Evolutionary conservation across 2,329 filamentous ascomycete species (phyloP), one percentile per base, ranked within the genome.

Genomic region (Fusarium sp.): DNA sequence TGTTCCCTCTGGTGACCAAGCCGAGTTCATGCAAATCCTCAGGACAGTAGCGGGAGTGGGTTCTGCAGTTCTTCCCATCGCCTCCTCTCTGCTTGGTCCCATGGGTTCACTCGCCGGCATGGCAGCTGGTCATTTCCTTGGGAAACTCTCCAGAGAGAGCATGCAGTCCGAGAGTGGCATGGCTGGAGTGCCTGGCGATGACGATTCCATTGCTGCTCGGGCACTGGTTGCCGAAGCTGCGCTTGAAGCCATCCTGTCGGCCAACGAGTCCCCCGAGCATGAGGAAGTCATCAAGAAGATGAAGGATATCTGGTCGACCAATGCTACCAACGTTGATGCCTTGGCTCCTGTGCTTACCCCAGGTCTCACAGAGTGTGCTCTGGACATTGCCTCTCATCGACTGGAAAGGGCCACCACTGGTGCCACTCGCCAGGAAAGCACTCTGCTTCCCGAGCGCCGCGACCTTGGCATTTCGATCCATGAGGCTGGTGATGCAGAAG

Each of bases 191-290:
- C 54, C 54, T 27, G 27, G 18, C 18, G 20, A 57, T 57, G 29
- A 22, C 5, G 54, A 37, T 27, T 68, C 68, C 13, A 48, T 67
- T 27, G 64, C 73, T 2, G 68, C 77, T 63, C 76, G 76, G 10
- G 76, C 77, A 1, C 33, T 79, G 1, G 68, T 78, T 20, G 70
- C 77, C 29, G 75, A 79, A 54, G 69, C 75, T 14, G 62, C 74
- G 5, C 67, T 79, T 3, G 70, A 77, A 41, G 69, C 76, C 2
- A 24, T 78, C 18, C 52, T 78, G 22, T 33, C 67, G 18, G 60
- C 73, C 24, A 50, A 72, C 4, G 58, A 65, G 2, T 50, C 48
- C 16, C 62, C 60, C 3, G 60, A 68, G 35, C 24, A 56, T n/a
- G 31, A 59, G 2, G 61, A 72, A 9, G 62, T 74, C 2, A 14